These are phyloP conservation scores for Mollisiaceae sp. DNA, from an alignment of 2,329 filamentous ascomycete species.

Conservation along the genomic window DNA sequence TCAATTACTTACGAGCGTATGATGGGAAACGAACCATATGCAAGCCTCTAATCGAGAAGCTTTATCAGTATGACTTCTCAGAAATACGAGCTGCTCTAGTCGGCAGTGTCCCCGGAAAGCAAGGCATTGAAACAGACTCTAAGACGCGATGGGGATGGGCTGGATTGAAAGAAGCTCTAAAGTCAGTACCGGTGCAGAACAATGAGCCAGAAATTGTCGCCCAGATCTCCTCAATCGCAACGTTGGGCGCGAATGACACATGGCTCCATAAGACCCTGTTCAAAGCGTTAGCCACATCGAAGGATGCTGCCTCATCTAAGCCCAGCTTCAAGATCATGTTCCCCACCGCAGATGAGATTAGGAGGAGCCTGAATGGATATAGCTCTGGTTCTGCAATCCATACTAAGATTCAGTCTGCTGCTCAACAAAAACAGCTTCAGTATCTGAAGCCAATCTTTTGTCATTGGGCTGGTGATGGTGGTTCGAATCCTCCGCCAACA, in stretches of 20 bases:
- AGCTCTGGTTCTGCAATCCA: conserved; percentile 80
- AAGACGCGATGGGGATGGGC: conserved; percentile 80
- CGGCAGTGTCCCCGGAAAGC: conserved; percentile 77
- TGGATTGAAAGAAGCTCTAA: conserved; percentile 65
- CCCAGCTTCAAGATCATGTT: conserved; percentile 76
- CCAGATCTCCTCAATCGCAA: conserved; percentile 83
- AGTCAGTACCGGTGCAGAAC: conserved; percentile 54
- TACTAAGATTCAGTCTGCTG: conserved; percentile 72
- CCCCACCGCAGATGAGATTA: conserved; percentile 79
- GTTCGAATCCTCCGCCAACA: conserved; percentile 25
- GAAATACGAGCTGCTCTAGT: conserved; percentile 72
- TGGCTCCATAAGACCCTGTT: conserved; percentile 76
- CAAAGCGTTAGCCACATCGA: conserved; percentile 48
- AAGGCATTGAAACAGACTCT: conserved; percentile 53
- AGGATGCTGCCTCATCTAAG: conserved; percentile 32
- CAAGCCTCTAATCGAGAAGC: conserved; percentile 58
- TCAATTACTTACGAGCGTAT: conserved; percentile 75
- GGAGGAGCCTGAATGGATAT: conserved; percentile 79
- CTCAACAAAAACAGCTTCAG: conserved; percentile 74
- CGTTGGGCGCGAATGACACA: conserved; percentile 69
- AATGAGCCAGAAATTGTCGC: conserved; percentile 55
- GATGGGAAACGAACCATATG: conserved; percentile 61
- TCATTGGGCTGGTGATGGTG: conserved; percentile 73
- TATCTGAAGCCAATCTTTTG: conserved; percentile 74
- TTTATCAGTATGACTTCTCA: conserved; percentile 72